Conservation (phyloP, 352 stramenopile genomes). For the Halophytophthora polymorphica region DNA sequence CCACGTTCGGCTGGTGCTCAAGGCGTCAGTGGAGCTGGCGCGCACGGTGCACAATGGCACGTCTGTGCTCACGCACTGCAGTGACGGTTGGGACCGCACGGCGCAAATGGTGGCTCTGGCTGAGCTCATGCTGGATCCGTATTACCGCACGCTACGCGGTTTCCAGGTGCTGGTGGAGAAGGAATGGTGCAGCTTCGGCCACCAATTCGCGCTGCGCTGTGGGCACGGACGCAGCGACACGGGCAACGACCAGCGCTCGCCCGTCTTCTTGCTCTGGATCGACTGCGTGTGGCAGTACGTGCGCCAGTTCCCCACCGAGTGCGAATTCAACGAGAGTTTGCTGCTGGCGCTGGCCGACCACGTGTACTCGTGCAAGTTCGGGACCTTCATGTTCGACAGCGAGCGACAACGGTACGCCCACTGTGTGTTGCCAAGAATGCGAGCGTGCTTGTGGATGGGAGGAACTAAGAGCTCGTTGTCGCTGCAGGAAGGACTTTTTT, state of each 20-base stretch:
- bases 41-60: slow-evolving; percentile 92
- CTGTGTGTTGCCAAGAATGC: not conserved
- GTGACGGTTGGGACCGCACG: slow-evolving; percentile 99
- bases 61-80: slow-evolving; percentile 98
- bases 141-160: slow-evolving; percentile 96
- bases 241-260: slow-evolving; percentile 93
- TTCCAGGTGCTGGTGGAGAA: slow-evolving; percentile 98
- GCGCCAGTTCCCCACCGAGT: slow-evolving; percentile 94
- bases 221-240: slow-evolving; percentile 91
- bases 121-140: slow-evolving; percentile 97
- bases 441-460: slow-evolving; percentile 5
- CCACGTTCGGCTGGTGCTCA: slow-evolving; percentile 93
- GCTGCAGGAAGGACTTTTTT: slow-evolving; percentile 71
- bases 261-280: slow-evolving; percentile 98
- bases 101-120: slow-evolving; percentile 94
- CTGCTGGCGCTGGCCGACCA: slow-evolving; percentile 95
- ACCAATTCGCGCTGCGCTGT: slow-evolving; percentile 95
- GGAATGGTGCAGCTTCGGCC: slow-evolving; percentile 98
- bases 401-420: slow-evolving; percentile 77
- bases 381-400: slow-evolving; percentile 97
- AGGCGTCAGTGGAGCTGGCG: slow-evolving; percentile 90
- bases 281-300: slow-evolving; percentile 98
- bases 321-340: slow-evolving; percentile 95
- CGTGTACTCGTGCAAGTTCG: slow-evolving; percentile 96
- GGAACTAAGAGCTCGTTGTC: not conserved